phyloP scores from a whole-genome alignment of 768 basidiomycete genomes.

The Multifurca ochricompacta region DNA sequence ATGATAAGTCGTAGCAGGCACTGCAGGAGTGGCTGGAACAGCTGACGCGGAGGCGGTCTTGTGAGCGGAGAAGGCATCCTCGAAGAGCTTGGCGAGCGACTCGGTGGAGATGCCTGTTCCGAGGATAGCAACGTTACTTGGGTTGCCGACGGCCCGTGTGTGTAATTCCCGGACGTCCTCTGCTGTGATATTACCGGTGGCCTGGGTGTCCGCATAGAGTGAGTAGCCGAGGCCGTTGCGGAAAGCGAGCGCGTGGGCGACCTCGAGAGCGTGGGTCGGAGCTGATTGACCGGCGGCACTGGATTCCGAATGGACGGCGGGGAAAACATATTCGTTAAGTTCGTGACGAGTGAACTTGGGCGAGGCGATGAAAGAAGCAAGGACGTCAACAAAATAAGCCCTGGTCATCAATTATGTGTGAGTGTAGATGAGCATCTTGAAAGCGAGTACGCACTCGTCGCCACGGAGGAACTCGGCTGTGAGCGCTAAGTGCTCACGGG shows the following conservation, averaged over 20 bases:
- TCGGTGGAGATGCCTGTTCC: conserved; percentile 79
- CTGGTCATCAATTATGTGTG: conserved; percentile 34
- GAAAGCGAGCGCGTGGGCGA: conserved; percentile 89
- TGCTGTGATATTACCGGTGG: conserved; percentile 40
- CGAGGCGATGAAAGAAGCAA: conserved; percentile 77
- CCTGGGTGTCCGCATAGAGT: conserved; percentile 72
- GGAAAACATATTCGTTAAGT: conserved; percentile 65
- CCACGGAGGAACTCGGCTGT: conserved; percentile 93
- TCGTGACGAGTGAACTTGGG: conserved; percentile 77
- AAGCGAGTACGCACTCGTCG: conserved; percentile 71
- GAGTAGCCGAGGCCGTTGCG: conserved; percentile 88
- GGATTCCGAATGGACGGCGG: conserved; percentile 64
- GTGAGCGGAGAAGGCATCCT: conserved; percentile 55
- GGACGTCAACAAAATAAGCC: conserved; percentile 81
- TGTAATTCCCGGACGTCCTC: conserved; percentile 73
- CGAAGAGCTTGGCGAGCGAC: conserved; percentile 53
- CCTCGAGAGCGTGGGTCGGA: conserved; percentile 66
- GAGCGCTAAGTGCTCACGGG: conserved; percentile 85
- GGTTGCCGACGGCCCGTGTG: conserved; percentile 60
- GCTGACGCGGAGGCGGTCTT: conserved; percentile 32
- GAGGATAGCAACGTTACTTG: conserved; percentile 69
- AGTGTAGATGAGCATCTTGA: background rate
- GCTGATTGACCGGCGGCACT: conserved; percentile 52
- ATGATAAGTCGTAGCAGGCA: conserved; percentile 49
- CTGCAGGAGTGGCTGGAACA: conserved; percentile 29